Conservation (phyloP, 2,329 filamentous ascomycete species). For the Alternaria novae-zelandiae region DNA sequence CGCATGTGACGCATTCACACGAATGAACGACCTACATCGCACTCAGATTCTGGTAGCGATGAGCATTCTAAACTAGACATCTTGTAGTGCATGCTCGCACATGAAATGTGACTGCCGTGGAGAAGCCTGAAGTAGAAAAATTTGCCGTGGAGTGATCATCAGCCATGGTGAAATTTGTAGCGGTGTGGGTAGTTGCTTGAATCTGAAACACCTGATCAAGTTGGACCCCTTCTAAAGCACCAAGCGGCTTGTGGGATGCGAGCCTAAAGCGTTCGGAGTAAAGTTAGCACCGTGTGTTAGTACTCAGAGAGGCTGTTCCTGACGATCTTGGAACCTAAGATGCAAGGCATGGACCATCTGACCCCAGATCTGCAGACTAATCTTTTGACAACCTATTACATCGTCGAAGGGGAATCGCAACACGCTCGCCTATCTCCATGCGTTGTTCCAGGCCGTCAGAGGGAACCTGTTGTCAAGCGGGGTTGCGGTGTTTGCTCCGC, state of each 20-base stretch:
- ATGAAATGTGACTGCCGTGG: background rate
- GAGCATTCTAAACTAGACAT: background rate
- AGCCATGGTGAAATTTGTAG: background rate
- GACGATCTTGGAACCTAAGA: background rate
- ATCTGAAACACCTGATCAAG: constrained; percentile 17
- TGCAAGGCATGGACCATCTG: background rate
- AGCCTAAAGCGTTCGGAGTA: constrained; percentile 9
- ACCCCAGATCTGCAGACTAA: background rate
- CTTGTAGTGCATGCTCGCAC: background rate
- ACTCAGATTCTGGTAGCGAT: background rate
- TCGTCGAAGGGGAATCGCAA: background rate
- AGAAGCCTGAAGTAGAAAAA: background rate
- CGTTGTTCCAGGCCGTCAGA: background rate
- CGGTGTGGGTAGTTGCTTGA: background rate
- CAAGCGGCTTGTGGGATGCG: constrained; percentile 10
- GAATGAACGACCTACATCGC: background rate
- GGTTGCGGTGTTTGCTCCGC: background rate
- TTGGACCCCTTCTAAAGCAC: constrained; percentile 4
- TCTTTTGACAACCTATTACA: constrained; percentile 8
- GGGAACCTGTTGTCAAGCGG: background rate
- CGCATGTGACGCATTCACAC: constrained; percentile 7
- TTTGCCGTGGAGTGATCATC: background rate
- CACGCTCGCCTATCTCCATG: background rate
- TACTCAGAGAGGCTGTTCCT: background rate
- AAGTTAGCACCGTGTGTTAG: background rate